phyloP scores from a whole-genome alignment of 2,329 filamentous ascomycete species.

The Aspergillus sp. region DNA sequence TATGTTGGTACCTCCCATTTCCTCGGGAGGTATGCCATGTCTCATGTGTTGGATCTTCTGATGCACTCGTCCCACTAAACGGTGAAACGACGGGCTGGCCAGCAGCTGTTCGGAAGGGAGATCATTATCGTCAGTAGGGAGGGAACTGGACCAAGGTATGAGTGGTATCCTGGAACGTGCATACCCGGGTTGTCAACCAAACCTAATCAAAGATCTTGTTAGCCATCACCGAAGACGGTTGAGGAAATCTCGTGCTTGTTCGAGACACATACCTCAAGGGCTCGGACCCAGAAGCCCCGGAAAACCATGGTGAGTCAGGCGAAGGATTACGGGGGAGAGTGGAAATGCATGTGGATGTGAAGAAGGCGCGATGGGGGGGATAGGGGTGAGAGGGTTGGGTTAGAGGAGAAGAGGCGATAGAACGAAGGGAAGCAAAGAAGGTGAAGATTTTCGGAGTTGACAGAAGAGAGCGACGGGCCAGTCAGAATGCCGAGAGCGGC shows the following conservation, averaged over 20 bases:
- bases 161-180: slow-evolving; percentile 8
- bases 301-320: slow-evolving; percentile 20
- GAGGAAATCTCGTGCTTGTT: background rate
- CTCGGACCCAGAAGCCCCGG: slow-evolving; percentile 27
- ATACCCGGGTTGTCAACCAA: slow-evolving; percentile 38
- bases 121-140: background rate
- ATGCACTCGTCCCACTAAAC: slow-evolving; percentile 42
- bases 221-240: slow-evolving; percentile 5
- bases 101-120: slow-evolving; percentile 32
- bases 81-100: slow-evolving; percentile 42
- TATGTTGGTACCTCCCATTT: slow-evolving; percentile 42
- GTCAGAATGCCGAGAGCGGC: too few species aligned
- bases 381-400: too few species aligned
- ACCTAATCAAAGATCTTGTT: slow-evolving; percentile 20
- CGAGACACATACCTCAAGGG: slow-evolving; percentile 32
- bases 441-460: too few species aligned
- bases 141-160: slow-evolving; percentile 5
- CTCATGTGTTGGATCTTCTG: slow-evolving; percentile 40
- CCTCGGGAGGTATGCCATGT: slow-evolving; percentile 42
- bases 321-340: background rate
- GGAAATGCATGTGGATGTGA: background rate
- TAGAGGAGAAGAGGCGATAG: too few species aligned
- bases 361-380: too few species aligned
- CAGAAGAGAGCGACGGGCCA: too few species aligned
- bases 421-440: too few species aligned